Conservation (phyloP, 306 rosid genomes). For the Vigna mungo region DNA sequence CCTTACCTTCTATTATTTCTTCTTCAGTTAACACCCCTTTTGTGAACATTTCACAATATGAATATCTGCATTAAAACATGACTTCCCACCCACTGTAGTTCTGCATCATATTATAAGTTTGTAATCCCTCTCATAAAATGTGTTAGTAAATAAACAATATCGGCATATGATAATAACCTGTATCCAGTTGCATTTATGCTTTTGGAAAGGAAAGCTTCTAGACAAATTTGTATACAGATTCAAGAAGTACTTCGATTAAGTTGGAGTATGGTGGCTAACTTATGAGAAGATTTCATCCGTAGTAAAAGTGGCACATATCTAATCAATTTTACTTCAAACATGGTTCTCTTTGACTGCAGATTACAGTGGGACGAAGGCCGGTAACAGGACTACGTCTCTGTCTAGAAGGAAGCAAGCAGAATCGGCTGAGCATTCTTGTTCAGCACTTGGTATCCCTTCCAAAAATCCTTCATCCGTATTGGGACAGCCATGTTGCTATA, state of each 20-base stretch:
- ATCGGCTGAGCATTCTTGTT: constrained; percentile 70
- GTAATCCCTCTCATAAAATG: neutral
- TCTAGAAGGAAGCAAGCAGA: constrained; percentile 77
- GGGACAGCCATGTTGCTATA: constrained; percentile 80
- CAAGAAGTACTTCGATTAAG: neutral
- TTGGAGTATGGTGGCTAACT: constrained; percentile 11
- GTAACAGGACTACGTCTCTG: constrained; percentile 73
- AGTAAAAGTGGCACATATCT: neutral
- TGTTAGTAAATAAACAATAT: neutral
- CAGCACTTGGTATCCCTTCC: constrained; percentile 79
- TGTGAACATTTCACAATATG: neutral
- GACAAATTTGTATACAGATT: neutral
- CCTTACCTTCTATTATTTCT: neutral
- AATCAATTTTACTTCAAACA: constrained; percentile 17
- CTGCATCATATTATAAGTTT: neutral
- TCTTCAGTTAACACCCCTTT: neutral
- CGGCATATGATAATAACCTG: neutral
- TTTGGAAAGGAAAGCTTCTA: neutral
- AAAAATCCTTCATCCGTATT: constrained; percentile 73
- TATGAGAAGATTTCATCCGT: neutral
- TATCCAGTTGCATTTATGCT: constrained; percentile 24
- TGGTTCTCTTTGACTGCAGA: constrained; percentile 53
- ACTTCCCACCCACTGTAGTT: neutral
- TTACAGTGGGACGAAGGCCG: constrained; percentile 82
- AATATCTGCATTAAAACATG: neutral